Evolutionary conservation across 345 rosid genomes (phyloP).

Genomic region (Dimocarpus longan): DNA sequence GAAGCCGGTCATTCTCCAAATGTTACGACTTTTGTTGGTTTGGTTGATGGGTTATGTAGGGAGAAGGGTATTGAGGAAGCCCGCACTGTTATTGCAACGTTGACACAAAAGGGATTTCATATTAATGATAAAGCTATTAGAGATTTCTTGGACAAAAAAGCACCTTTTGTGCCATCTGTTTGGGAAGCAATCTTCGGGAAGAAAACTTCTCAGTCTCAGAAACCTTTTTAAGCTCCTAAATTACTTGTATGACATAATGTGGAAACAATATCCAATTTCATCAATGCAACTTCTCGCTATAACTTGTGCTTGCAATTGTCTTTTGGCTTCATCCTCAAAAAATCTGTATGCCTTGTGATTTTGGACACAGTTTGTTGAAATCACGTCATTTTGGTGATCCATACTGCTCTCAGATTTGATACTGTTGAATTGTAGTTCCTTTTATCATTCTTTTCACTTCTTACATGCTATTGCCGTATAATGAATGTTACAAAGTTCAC

Average conservation of each 20-base stretch:
- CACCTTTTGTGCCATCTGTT: constrained; percentile 57
- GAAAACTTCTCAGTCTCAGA: constrained; percentile 38
- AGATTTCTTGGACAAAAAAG: constrained; percentile 75
- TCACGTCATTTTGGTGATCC: neutral
- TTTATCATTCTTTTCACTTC: neutral
- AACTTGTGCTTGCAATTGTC: no score
- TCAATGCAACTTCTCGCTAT: neutral
- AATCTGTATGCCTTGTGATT: no score
- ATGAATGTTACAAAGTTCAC: neutral
- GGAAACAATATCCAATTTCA: neutral
- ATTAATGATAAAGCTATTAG: constrained; percentile 68
- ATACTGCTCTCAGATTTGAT: neutral
- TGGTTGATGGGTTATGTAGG: constrained; percentile 74
- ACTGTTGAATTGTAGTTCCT: neutral
- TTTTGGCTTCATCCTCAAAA: no score
- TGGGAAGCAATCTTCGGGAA: constrained; percentile 78
- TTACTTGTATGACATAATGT: neutral
- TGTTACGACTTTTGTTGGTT: constrained; percentile 73
- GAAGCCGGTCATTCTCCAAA: constrained; percentile 91
- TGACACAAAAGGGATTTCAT: constrained; percentile 67
- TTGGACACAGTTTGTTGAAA: neutral
- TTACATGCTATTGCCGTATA: neutral
- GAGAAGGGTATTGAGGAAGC: constrained; percentile 69
- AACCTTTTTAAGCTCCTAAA: constrained; percentile 31
- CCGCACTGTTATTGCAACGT: constrained; percentile 35